phyloP scores from a whole-genome alignment of 768 basidiomycete genomes.

The Tephrocybe sp. region DNA sequence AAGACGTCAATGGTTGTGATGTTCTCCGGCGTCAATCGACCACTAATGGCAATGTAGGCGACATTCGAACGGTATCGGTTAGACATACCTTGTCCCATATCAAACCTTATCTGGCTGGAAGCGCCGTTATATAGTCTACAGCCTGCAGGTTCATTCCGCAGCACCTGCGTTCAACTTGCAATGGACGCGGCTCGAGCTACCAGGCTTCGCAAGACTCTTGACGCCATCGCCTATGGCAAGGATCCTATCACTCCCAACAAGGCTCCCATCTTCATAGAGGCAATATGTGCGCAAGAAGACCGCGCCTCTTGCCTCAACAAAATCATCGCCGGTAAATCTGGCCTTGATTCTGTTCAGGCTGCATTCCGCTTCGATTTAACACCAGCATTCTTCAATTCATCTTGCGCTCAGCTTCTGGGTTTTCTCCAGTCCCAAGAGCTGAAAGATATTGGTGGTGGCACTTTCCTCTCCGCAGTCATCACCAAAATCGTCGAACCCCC shows the following conservation, averaged over 20 bases:
- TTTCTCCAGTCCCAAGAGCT: constrained; percentile 36
- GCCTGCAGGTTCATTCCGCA: background rate
- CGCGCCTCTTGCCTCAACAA: constrained; percentile 32
- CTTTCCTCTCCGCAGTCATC: constrained; percentile 34
- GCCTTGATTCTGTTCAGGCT: constrained; percentile 31
- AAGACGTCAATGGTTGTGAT: background rate
- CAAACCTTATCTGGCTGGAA: background rate
- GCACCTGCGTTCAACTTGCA: background rate
- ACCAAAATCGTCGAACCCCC: constrained; percentile 39
- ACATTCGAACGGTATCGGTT: background rate
- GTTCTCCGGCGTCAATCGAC: background rate
- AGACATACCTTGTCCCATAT: background rate
- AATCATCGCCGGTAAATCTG: constrained; percentile 31
- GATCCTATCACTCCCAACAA: constrained; percentile 16
- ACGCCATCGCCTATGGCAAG: constrained; percentile 13
- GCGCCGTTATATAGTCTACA: background rate
- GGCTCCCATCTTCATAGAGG: constrained; percentile 36
- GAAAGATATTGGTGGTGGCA: constrained; percentile 31
- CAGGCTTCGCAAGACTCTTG: constrained; percentile 16
- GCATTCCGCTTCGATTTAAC: constrained; percentile 37
- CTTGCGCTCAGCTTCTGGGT: constrained; percentile 27
- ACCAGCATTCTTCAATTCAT: constrained; percentile 35
- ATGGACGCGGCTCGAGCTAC: constrained; percentile 11
- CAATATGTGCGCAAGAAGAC: constrained; percentile 32
- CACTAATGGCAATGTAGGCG: background rate